These are phyloP conservation scores for Marasmius tenuissimus DNA, from an alignment of 1,284 basidiomycete genomes.

Conservation along the genomic window DNA sequence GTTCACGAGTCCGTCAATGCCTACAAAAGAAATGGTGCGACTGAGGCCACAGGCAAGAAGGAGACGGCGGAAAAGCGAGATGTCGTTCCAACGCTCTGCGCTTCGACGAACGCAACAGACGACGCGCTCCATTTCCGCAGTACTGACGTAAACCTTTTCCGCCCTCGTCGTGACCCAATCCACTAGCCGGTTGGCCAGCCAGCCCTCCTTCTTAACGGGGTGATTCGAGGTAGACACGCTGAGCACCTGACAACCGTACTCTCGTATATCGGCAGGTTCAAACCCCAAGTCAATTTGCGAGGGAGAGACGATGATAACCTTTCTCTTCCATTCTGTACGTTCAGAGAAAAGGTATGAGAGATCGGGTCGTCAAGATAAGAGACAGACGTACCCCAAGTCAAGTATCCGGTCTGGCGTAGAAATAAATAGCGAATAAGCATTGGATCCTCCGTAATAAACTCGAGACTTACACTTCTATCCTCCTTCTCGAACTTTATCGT, in stretches of 20 bases:
- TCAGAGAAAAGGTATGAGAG: too few species aligned
- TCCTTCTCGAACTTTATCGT: neutral
- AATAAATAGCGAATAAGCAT: neutral
- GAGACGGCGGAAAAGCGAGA: constrained; percentile 1
- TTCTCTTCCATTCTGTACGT: too few species aligned
- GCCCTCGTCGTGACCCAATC: neutral
- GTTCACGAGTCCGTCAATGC: constrained; percentile 1
- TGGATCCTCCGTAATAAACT: neutral
- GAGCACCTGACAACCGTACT: too few species aligned
- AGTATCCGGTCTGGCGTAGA: neutral
- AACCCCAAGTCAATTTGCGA: too few species aligned
- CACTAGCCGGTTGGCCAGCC: neutral
- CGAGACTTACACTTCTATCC: neutral
- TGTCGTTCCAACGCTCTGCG: constrained; percentile 15
- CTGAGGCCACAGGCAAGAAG: constrained; percentile 8
- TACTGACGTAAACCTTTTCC: neutral
- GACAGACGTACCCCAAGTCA: too few species aligned
- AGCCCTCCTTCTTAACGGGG: neutral
- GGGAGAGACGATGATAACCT: too few species aligned
- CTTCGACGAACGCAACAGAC: constrained; percentile 2
- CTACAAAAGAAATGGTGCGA: constrained; percentile 8
- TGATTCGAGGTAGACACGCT: too few species aligned
- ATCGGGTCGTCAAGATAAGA: too few species aligned
- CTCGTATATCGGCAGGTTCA: too few species aligned
- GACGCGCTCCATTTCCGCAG: neutral